Conservation (phyloP, 306 rosid species). For the Boehmeria nivea region DNA sequence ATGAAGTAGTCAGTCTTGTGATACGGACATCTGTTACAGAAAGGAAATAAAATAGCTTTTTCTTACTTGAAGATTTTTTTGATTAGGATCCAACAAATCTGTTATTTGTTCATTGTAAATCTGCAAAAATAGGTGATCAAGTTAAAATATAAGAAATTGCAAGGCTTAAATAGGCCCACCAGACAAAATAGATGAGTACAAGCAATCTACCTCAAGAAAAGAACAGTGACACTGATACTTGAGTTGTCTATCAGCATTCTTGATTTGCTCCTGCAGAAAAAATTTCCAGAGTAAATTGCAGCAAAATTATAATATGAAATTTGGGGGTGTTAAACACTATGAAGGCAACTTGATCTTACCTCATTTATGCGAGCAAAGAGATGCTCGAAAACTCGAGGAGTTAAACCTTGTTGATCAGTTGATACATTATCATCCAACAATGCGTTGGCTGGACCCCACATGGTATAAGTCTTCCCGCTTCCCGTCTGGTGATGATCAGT, state of each 20-base stretch:
- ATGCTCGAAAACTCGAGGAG: conserved; percentile 79
- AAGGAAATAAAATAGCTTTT: conserved; percentile 6
- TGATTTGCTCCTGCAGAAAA: conserved; percentile 71
- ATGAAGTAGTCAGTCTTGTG: conserved; percentile 11
- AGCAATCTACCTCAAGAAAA: conserved; percentile 72
- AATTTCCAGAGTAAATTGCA: conserved; percentile 19
- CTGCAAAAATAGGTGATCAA: conserved; percentile 38
- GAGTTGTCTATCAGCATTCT: conserved; percentile 79
- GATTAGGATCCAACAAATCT: conserved; percentile 85
- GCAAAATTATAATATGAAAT: conserved; percentile 1
- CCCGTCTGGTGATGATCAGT: conserved; percentile 59
- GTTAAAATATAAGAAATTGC: conserved; percentile 21
- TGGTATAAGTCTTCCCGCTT: conserved; percentile 96
- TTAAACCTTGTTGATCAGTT: conserved; percentile 75
- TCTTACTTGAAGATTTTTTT: conserved; percentile 72
- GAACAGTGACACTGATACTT: conserved; percentile 88
- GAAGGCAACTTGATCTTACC: conserved; percentile 40
- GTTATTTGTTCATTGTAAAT: conserved; percentile 98
- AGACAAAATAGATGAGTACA: conserved; percentile 17
- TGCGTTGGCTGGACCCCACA: conserved; percentile 99
- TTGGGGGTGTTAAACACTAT: conserved; percentile 3
- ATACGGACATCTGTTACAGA: conserved; percentile 1
- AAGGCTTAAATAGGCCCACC: conserved; percentile 3
- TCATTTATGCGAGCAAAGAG: conserved; percentile 84
- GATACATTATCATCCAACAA: conserved; percentile 53